These are phyloP conservation scores for Patellifolia procumbens DNA, from an alignment of 179 eudicot species.

Conservation along the genomic window DNA sequence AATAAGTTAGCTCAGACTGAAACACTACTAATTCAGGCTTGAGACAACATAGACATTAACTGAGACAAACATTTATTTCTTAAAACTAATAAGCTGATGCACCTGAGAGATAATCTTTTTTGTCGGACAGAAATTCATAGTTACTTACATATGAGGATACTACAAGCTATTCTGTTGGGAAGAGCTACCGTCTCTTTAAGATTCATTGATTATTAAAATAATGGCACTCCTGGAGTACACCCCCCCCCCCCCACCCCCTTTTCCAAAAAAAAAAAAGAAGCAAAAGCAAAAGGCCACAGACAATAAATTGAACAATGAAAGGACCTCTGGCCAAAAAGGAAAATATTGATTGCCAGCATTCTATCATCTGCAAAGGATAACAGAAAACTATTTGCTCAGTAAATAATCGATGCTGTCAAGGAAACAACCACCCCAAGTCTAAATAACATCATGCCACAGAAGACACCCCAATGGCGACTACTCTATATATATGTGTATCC, in stretches of 20 bases:
- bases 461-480: background rate
- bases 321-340: background rate
- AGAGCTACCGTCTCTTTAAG: slow-evolving; percentile 12
- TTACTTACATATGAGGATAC: background rate
- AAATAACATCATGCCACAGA: background rate
- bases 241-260: too few species aligned
- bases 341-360: background rate
- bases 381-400: background rate
- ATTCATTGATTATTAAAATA: background rate
- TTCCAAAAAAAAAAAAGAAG: too few species aligned
- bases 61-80: background rate
- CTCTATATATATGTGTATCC: background rate
- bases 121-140: background rate
- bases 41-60: background rate
- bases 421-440: background rate
- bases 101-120: background rate
- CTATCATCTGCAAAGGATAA: background rate
- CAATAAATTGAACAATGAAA: too few species aligned
- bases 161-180: background rate
- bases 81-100: background rate
- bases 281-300: too few species aligned
- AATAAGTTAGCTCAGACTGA: slow-evolving; percentile 17
- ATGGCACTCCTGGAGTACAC: background rate
- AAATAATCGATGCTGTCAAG: background rate
- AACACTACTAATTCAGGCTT: slow-evolving; percentile 10